phyloP scores from a whole-genome alignment of 805 yeast genomes.

The Pichia kluyveri region DNA sequence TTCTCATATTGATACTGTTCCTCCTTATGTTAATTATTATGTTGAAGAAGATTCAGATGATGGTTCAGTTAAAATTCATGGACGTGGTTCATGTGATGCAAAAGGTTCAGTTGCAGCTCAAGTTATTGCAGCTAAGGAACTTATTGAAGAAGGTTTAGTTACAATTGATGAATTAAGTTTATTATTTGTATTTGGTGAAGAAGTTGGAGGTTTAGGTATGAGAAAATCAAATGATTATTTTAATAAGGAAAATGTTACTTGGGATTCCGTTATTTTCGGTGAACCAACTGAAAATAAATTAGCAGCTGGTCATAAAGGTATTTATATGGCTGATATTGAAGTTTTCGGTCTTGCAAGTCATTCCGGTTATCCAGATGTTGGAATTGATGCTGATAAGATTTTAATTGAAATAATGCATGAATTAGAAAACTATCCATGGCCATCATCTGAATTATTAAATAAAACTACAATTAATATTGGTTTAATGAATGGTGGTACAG shows the following conservation, averaged over 20 bases:
- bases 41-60: constrained; percentile 15
- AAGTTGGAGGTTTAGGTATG: constrained; percentile 61
- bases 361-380: constrained; percentile 64
- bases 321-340: constrained; percentile 31
- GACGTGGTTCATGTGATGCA: constrained; percentile 67
- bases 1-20: constrained; percentile 67
- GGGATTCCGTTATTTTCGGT: constrained; percentile 61
- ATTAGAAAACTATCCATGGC: constrained; percentile 36
- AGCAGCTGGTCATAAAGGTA: constrained; percentile 66
- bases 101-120: constrained; percentile 63
- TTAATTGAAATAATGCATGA: constrained; percentile 42
- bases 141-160: constrained; percentile 30
- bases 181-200: constrained; percentile 65
- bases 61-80: constrained; percentile 40
- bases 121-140: constrained; percentile 41
- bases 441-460: constrained; percentile 46
- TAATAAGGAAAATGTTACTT: constrained; percentile 27
- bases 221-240: constrained; percentile 30
- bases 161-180: constrained; percentile 48
- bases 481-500: constrained; percentile 49
- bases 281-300: constrained; percentile 67
- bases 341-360: constrained; percentile 56
- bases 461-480: constrained; percentile 58
- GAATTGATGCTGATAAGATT: constrained; percentile 52
- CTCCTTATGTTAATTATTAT: constrained; percentile 49